Evolutionary conservation across 2,329 filamentous ascomycete species (phyloP).

Genomic region (Hymenoscyphus albidus): DNA sequence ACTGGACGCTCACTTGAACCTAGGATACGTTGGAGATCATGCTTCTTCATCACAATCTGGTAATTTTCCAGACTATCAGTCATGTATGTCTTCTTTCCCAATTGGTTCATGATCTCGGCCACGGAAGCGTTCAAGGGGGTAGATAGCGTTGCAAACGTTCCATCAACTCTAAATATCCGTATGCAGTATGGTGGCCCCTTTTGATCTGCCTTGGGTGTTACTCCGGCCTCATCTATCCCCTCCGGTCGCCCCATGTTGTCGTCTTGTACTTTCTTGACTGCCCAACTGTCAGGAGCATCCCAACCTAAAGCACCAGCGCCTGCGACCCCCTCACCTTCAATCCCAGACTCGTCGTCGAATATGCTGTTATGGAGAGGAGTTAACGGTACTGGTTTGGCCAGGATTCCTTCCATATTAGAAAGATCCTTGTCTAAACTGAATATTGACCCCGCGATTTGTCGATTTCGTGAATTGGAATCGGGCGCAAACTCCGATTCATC

Average conservation of each 20-base stretch:
- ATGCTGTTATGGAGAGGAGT: constrained; percentile 64
- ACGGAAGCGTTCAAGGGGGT: constrained; percentile 81
- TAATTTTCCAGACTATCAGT: constrained; percentile 90
- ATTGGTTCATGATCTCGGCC: constrained; percentile 78
- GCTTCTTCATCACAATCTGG: constrained; percentile 91
- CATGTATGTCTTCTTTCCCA: constrained; percentile 91
- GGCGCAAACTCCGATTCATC: constrained; percentile 54
- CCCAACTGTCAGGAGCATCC: constrained; percentile 97
- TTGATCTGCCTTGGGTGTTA: constrained; percentile 67
- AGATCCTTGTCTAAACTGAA: constrained; percentile 86
- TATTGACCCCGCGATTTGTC: constrained; percentile 44
- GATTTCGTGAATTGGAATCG: constrained; percentile 25
- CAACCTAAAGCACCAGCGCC: constrained; percentile 54
- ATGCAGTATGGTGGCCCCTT: constrained; percentile 81
- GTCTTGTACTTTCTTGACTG: constrained; percentile 70
- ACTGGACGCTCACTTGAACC: constrained; percentile 75
- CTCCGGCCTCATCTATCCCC: constrained; percentile 66
- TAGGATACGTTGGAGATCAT: constrained; percentile 81
- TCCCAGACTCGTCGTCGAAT: constrained; percentile 43
- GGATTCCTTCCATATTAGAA: constrained; percentile 85
- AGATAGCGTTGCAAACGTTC: constrained; percentile 89
- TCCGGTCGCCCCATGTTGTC: constrained; percentile 54
- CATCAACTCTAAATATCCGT: constrained; percentile 89
- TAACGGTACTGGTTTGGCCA: constrained; percentile 66
- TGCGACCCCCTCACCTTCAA: constrained; percentile 24